A percentile compares a stretch with the other conserved stretches of the same genome.
phyloP scores from a whole-genome alignment of 192 early-diverging fungal species.

The Umbelopsis ramanniana region DNA sequence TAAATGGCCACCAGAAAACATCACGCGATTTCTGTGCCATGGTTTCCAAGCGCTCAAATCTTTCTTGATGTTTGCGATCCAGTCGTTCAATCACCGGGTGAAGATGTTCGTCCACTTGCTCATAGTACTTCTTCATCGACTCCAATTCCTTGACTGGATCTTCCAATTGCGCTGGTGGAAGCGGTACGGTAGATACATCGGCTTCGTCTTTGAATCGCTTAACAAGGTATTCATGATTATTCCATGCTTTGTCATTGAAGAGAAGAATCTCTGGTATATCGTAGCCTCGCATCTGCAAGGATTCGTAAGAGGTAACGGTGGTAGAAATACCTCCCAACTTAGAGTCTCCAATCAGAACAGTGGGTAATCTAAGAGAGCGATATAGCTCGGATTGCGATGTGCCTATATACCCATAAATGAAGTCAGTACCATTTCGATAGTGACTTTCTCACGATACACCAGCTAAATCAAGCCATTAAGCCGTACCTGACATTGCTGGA shows the following conservation, averaged over 20 bases:
- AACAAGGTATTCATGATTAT: conserved; percentile 60
- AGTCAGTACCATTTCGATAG: not conserved
- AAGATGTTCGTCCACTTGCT: conserved; percentile 49
- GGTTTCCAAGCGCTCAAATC: conserved; percentile 58
- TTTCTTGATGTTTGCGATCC: conserved; percentile 49
- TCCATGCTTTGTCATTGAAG: conserved; percentile 60
- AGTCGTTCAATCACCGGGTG: conserved; percentile 49
- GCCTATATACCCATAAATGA: conserved; percentile 37
- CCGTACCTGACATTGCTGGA: conserved; percentile 71
- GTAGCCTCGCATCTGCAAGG: conserved; percentile 70
- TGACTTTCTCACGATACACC: conserved; percentile 26
- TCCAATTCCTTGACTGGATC: conserved; percentile 51
- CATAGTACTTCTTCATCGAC: conserved; percentile 65
- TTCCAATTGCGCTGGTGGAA: conserved; percentile 47
- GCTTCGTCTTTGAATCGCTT: conserved; percentile 37
- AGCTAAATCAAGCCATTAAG: not conserved
- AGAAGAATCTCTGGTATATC: conserved; percentile 69
- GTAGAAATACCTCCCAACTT: conserved; percentile 85
- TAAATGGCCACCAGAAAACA: conserved; percentile 83
- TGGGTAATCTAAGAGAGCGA: conserved; percentile 69
- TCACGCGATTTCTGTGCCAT: conserved; percentile 55
- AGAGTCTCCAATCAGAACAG: conserved; percentile 75
- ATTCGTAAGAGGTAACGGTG: conserved; percentile 76
- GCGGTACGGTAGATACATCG: conserved; percentile 44
- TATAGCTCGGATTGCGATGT: conserved; percentile 73